Percentiles rank a stretch among this genome's conserved stretches.
These are phyloP conservation scores for Metroxylon sagu DNA, from an alignment of 176 grass and related monocot genomes.

Conservation along the genomic window DNA sequence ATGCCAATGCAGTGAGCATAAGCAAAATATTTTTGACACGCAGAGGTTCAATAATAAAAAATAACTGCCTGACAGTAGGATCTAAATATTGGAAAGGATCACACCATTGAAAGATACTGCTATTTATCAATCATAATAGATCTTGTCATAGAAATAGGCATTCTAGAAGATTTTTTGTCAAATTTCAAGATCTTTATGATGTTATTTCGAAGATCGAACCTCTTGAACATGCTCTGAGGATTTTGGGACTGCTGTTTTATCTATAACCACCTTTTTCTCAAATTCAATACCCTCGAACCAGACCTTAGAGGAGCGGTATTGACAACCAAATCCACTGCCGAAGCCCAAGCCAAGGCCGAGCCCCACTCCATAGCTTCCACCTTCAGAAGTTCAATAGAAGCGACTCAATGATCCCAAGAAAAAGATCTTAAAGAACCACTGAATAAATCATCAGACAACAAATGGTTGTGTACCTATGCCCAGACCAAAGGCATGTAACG, in stretches of 20 bases:
- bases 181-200: no score
- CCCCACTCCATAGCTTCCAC: conserved; percentile 78
- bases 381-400: conserved; percentile 19
- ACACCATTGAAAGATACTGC: no score
- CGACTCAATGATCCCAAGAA: conserved; percentile 7
- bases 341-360: conserved; percentile 93
- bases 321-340: conserved; percentile 76
- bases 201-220: conserved; percentile 23
- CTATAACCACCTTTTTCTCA: conserved; percentile 37
- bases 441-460: no score
- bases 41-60: no score
- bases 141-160: no score
- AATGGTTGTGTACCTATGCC: conserved; percentile 47
- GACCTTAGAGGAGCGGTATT: conserved; percentile 78
- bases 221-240: conserved; percentile 30
- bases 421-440: no score
- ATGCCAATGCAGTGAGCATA: no score
- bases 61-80: no score
- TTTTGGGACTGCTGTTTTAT: conserved; percentile 27
- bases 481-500: conserved; percentile 67
- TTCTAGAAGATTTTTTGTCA: no score
- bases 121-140: no score
- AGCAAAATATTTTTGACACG: no score
- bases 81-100: no score
- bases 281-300: conserved; percentile 82